Evolutionary conservation across 2,329 filamentous ascomycete species (phyloP).

Genomic region (Aspergillus vadensis): DNA sequence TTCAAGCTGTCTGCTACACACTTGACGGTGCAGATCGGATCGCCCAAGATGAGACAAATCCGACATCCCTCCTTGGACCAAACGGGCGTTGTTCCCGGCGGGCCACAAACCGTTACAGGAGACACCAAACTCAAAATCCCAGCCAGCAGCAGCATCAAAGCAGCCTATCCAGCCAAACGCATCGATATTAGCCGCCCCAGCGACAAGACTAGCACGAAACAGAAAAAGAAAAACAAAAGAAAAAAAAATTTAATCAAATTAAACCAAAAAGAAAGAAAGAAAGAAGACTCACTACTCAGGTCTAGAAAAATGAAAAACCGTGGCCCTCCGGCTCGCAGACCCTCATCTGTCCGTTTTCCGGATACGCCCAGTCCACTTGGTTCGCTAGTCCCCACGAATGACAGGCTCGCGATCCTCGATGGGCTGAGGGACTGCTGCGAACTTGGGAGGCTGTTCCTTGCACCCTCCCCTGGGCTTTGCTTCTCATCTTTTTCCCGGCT

Average conservation of each 20-base stretch:
- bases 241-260: no score
- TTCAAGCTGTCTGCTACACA: background rate
- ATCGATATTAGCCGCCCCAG: background rate
- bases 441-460: conserved; percentile 2
- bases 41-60: conserved; percentile 15
- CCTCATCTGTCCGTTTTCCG: conserved; percentile 15
- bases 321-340: conserved; percentile 12
- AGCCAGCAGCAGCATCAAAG: background rate
- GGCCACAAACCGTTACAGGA: conserved; percentile 4
- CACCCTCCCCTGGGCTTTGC: background rate
- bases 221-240: no score
- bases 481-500: conserved; percentile 4
- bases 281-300: background rate
- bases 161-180: background rate
- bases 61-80: background rate
- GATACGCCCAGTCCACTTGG: conserved; percentile 15
- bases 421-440: conserved; percentile 8
- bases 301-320: background rate
- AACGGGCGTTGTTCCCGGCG: background rate
- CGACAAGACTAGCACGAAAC: background rate
- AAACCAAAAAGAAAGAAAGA: no score
- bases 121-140: background rate
- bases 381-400: conserved; percentile 20
- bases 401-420: conserved; percentile 16
- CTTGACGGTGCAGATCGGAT: conserved; percentile 21